phyloP scores from a whole-genome alignment of 1,139 yeast species.

The Geotrichum klebahnii region DNA sequence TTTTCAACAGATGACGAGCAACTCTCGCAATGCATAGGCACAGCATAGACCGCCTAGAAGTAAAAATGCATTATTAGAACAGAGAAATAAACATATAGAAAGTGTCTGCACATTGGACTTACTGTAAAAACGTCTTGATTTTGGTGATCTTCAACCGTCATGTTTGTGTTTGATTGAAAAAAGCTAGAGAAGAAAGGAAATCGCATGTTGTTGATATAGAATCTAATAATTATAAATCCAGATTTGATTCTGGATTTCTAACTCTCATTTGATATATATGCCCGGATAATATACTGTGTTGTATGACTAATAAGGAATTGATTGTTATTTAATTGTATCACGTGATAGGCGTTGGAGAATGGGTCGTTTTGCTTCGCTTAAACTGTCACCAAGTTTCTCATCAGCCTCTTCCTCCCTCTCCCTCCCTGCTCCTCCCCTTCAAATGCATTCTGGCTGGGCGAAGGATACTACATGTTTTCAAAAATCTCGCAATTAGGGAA shows the following conservation, averaged over 20 bases:
- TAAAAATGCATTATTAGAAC: conserved; percentile 9
- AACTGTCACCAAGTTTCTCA: too few species aligned
- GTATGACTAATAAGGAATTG: neutral
- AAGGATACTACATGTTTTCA: conserved; percentile 63
- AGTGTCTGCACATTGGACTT: neutral
- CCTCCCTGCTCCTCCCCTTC: conserved; percentile 1
- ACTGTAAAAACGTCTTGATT: conserved; percentile 9
- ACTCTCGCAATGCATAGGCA: conserved; percentile 67
- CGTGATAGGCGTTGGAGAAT: too few species aligned
- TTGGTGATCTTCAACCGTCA: conserved; percentile 12
- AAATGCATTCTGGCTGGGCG: too few species aligned
- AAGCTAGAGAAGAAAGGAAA: neutral
- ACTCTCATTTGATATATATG: neutral
- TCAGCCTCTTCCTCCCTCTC: conserved; percentile 7
- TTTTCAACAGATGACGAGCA: conserved; percentile 60
- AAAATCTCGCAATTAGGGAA: conserved; percentile 59
- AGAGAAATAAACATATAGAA: neutral
- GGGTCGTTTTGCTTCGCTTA: too few species aligned
- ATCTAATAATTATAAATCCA: neutral
- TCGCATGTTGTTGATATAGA: neutral
- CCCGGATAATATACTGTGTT: neutral
- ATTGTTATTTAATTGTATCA: too few species aligned
- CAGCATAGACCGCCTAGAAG: conserved; percentile 52
- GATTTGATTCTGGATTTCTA: neutral
- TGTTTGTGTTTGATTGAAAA: neutral